Evolutionary conservation across 768 basidiomycete species (phyloP).

Genomic region (Lanmaoa rubissima): DNA sequence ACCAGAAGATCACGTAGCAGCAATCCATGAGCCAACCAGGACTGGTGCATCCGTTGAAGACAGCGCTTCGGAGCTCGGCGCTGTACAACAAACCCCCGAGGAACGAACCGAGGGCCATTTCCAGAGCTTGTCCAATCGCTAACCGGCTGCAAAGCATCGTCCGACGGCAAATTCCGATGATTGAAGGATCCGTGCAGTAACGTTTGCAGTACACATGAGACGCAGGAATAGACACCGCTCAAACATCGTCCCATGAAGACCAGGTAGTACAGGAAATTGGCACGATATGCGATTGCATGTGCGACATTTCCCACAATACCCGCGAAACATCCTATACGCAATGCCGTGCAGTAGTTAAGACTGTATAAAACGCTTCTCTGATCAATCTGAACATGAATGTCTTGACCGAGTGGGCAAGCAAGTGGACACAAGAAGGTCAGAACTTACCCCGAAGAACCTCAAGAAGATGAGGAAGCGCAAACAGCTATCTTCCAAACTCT

Average conservation of each 20-base stretch:
- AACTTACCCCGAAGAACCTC: slow-evolving; percentile 1
- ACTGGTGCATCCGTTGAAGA: slow-evolving; percentile 68
- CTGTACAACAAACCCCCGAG: slow-evolving; percentile 62
- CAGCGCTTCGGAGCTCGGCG: slow-evolving; percentile 48
- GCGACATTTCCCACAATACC: slow-evolving; percentile 56
- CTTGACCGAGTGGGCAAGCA: too few relatives aligned
- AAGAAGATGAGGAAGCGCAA: too few relatives aligned
- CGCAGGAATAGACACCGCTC: slow-evolving; percentile 57
- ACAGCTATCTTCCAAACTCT: neutral
- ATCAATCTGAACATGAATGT: neutral
- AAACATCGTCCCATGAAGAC: slow-evolving; percentile 72
- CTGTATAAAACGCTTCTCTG: slow-evolving; percentile 40
- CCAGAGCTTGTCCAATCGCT: slow-evolving; percentile 60
- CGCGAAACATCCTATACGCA: slow-evolving; percentile 53
- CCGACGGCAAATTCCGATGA: slow-evolving; percentile 61
- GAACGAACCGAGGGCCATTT: slow-evolving; percentile 63
- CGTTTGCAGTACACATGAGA: slow-evolving; percentile 65
- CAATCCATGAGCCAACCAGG: slow-evolving; percentile 63
- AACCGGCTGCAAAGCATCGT: slow-evolving; percentile 63
- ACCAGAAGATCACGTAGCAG: slow-evolving; percentile 54
- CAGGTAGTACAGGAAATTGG: slow-evolving; percentile 64
- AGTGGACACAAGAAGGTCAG: neutral
- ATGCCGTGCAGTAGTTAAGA: slow-evolving; percentile 30
- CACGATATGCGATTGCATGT: slow-evolving; percentile 59
- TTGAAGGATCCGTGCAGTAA: slow-evolving; percentile 64